phyloP scores from a whole-genome alignment of 192 early-diverging fungal genomes.

The Kickxella alabastrina region DNA sequence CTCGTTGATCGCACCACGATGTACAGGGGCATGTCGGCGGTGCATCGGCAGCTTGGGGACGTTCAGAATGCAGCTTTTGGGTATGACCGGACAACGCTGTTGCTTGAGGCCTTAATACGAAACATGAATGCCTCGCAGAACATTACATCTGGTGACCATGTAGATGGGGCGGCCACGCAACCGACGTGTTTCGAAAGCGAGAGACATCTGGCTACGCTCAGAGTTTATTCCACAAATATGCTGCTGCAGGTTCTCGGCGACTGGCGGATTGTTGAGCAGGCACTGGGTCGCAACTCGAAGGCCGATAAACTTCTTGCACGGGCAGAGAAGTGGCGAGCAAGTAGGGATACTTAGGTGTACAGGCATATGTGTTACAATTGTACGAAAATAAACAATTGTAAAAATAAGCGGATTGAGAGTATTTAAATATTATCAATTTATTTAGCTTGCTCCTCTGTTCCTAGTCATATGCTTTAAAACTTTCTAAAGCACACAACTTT shows the following conservation, averaged over 20 bases:
- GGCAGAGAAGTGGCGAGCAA: conserved; percentile 3
- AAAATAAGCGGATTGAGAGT: too few species aligned
- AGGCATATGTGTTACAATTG: too few species aligned
- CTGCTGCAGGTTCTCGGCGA: conserved; percentile 4
- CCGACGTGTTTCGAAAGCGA: too few species aligned
- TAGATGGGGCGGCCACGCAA: too few species aligned
- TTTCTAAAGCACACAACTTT: too few species aligned
- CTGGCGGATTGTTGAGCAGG: conserved; percentile 32
- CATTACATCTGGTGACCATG: too few species aligned
- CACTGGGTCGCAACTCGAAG: conserved; percentile 17
- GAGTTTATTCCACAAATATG: background rate
- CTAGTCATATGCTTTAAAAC: too few species aligned
- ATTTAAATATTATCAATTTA: too few species aligned
- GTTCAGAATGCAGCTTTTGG: conserved; percentile 6
- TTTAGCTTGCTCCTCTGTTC: too few species aligned
- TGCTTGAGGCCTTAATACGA: conserved; percentile 8
- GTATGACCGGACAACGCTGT: conserved; percentile 16
- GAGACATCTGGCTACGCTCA: background rate
- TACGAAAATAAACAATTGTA: too few species aligned
- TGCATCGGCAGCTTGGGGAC: conserved; percentile 13
- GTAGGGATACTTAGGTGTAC: too few species aligned
- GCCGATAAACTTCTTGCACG: conserved; percentile 15
- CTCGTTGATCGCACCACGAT: conserved; percentile 5
- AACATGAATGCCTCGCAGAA: too few species aligned
- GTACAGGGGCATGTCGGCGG: conserved; percentile 13